Base-by-base conservation (phyloP, 345 rosid genomes). In the Pugionium cornutum region DNA sequence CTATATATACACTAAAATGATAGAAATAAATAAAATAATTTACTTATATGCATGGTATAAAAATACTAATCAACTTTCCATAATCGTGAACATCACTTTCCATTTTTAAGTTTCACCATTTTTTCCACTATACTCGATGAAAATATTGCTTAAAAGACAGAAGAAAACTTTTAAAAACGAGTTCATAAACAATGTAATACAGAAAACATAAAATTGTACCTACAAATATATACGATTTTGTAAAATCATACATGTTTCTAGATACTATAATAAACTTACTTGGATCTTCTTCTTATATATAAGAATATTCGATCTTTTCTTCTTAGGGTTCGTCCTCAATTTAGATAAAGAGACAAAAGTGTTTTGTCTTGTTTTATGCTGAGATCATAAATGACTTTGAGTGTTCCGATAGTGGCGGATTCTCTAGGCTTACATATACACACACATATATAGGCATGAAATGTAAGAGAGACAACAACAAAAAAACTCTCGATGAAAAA, bases 401-500 rank as follows among this genome's bases (percentile, higher is more conserved):
- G 58, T 41, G 29, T 57, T 70, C 45, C 31, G 49, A 65, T 37
- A 25, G 2, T 52, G 71, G 76, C 29, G 62, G 66, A 58, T 66
- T 72, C 67, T 66, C 66, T 51, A 58, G 76, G 76, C 62, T 65
- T 57, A 72, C 65, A 64, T 54, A 34, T 37, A 0, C 18, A 18
- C 18, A 43, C 40, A 62, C 47, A 69, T 46, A 53, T 71, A 66
- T 52, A 73, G 55, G 50, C 62, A 58, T 42, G 37, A 36, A 52
- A 52, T 72, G 72, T 73, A 66, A 58, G 48, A 66, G 67, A 73
- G 67, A 73, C 67, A 58, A 18, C 0, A 18, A 18, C 18, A 72
- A 72, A 72, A 45, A 72, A 72, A 46, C 62, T 72, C 53, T 64
- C 47, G 61, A 72, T 72, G 59, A 65, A 72, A 18, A 72, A 58